These are phyloP conservation scores for Lachancea thermotolerans DNA, from an alignment of 805 yeast species.

Conservation along the genomic window DNA sequence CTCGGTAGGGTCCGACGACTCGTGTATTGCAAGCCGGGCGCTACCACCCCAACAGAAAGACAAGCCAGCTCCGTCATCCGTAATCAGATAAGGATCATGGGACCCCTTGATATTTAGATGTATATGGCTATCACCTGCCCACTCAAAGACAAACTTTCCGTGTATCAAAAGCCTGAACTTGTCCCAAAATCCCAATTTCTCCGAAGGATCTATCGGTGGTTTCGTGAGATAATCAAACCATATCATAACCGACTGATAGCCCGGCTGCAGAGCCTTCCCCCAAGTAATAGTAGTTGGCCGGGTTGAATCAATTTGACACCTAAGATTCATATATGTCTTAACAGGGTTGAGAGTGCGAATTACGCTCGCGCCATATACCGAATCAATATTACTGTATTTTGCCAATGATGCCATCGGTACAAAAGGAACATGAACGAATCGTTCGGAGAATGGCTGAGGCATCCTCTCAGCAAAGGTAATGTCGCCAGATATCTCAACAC, in stretches of 20 bases:
- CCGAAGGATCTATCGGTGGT: constrained; percentile 61
- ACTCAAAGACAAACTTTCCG: constrained; percentile 43
- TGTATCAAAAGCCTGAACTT: constrained; percentile 50
- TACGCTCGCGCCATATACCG: constrained; percentile 50
- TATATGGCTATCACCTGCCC: constrained; percentile 43
- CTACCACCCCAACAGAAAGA: constrained; percentile 59
- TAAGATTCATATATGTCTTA: constrained; percentile 46
- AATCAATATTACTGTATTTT: constrained; percentile 34
- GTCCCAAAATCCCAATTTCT: constrained; percentile 68
- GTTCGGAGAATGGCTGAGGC: constrained; percentile 37
- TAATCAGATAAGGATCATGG: constrained; percentile 48
- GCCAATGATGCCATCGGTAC: constrained; percentile 41
- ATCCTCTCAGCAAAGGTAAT: constrained; percentile 54
- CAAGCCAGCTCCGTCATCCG: constrained; percentile 56
- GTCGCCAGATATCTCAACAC: constrained; percentile 38
- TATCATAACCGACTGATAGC: constrained; percentile 51
- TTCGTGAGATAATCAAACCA: constrained; percentile 63
- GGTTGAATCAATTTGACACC: constrained; percentile 39
- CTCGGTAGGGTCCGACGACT: constrained; percentile 42
- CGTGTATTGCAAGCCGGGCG: constrained; percentile 45
- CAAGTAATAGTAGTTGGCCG: constrained; percentile 50
- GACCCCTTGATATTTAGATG: constrained; percentile 59
- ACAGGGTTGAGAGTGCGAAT: constrained; percentile 60
- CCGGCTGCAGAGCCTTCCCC: constrained; percentile 60
- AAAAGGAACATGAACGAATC: constrained; percentile 50